These are phyloP conservation scores for Rhodamnia rubescens DNA, from an alignment of 345 rosid genomes.

Conservation along the genomic window DNA sequence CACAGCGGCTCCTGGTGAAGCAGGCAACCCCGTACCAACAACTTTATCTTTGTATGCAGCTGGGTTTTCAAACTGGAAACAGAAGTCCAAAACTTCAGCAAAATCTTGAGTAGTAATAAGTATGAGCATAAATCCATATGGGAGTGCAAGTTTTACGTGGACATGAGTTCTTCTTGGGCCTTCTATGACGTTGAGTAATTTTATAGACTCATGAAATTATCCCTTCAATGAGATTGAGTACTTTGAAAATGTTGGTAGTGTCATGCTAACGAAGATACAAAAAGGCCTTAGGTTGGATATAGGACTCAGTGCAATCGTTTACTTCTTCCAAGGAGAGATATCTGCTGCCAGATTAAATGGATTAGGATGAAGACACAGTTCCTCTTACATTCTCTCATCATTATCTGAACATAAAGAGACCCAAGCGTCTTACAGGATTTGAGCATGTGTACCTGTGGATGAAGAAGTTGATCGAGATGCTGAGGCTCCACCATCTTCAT, in stretches of 20 bases:
- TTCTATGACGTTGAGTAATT: neutral
- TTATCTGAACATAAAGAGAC: neutral
- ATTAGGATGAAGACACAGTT: neutral
- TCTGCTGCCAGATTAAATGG: neutral
- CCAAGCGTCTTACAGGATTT: neutral
- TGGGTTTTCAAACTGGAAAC: conserved; percentile 62
- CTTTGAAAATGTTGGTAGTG: neutral
- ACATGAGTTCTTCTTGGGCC: neutral
- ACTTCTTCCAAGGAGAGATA: neutral
- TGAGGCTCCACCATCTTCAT: conserved; percentile 88
- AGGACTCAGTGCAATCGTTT: neutral
- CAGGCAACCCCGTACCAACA: conserved; percentile 78
- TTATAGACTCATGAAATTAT: neutral
- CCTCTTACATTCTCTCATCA: neutral
- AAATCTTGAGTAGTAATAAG: neutral
- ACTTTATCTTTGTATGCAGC: conserved; percentile 76
- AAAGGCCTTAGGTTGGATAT: neutral
- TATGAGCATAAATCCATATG: neutral
- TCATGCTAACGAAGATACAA: neutral
- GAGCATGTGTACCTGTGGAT: conserved; percentile 56
- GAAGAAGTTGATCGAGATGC: conserved; percentile 92
- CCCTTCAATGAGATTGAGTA: neutral
- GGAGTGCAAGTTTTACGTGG: neutral
- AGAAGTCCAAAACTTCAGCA: neutral
- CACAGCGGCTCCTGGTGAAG: conserved; percentile 93